Evolutionary conservation across 208 protist genomes (phyloP), one percentile per base, ranked within the genome.

Genomic region (Vickermania ingenoplastis): DNA sequence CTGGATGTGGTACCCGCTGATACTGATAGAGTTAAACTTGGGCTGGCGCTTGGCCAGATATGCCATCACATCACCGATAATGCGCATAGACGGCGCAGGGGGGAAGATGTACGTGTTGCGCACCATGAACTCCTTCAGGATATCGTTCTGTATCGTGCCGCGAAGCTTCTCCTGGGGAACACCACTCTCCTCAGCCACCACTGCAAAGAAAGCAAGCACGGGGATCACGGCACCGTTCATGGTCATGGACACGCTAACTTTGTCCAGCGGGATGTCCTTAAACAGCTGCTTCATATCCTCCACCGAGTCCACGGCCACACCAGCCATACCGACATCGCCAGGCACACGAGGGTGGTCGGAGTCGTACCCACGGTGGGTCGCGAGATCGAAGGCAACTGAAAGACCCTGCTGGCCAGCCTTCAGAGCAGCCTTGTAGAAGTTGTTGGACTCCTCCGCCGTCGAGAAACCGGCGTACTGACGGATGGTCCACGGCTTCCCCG

Each of bases 51-150:
- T 76, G 48, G 86, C 65, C 11, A 95, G 82, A 72, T 97, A 97
- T 0, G 71, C 82, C 85, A 98, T 98, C 65, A 98, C 96, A 63
- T 98, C 97, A 13, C 79, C 75, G 62, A 98, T 95, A 36, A 98
- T 87, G 14, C 82, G 78, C 94, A 98, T 98, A 1, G 81, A 91
- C 21, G 89, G 87, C 45, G 86, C 83, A 28, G 97, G 96, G 27
- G 94, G 92, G 69, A 98, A 98, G 63, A 98, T 98, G 67, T 94
- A 98, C 13, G 97, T 98, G 69, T 98, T 98, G 36, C 81, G 79
- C 13, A 97, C 92, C 94, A 98, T 97, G 67, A 98, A 98, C 71
- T 98, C 96, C 70, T 98, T 98, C 13, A 98, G 75, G 65, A 98
- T 98, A 68, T 98, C 97, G 67, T 98, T 98, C 73, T 98, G 96